These are phyloP conservation scores for Holtermannia corniformis DNA, from an alignment of 768 basidiomycete species.

Conservation along the genomic window DNA sequence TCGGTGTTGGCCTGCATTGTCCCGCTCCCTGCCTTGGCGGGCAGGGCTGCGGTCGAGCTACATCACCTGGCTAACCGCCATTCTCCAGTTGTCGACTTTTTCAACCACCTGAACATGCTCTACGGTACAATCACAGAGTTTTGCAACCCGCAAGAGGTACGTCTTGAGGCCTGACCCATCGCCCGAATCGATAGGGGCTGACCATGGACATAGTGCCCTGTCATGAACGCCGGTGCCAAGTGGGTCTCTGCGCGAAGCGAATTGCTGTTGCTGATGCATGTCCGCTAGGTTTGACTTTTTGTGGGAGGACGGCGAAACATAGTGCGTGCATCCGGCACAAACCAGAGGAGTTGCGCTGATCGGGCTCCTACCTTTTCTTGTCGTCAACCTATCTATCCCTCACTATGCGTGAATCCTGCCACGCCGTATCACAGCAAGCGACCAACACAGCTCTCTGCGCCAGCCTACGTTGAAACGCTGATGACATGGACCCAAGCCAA, in stretches of 20 bases:
- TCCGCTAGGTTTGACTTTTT: conserved; percentile 39
- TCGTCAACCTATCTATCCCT: background rate
- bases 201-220: conserved; percentile 27
- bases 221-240: conserved; percentile 42
- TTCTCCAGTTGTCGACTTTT: conserved; percentile 85
- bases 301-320: conserved; percentile 41
- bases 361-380: background rate
- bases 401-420: background rate
- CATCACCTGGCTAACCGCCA: background rate
- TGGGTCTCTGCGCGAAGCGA: conserved; percentile 18
- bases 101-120: conserved; percentile 98
- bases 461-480: conserved; percentile 87
- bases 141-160: conserved; percentile 83
- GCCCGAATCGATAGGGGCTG: background rate
- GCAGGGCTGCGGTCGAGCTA: background rate
- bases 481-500: conserved; percentile 98
- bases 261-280: too few species aligned
- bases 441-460: conserved; percentile 37
- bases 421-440: conserved; percentile 22
- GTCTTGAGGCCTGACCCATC: conserved; percentile 17
- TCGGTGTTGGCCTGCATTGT: conserved; percentile 47
- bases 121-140: conserved; percentile 98
- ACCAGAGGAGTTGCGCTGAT: background rate
- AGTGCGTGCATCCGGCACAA: conserved; percentile 18
- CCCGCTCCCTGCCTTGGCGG: background rate